These are phyloP conservation scores for Xerocomus brunneocitrinus DNA, from an alignment of 768 basidiomycete species.

Conservation along the genomic window DNA sequence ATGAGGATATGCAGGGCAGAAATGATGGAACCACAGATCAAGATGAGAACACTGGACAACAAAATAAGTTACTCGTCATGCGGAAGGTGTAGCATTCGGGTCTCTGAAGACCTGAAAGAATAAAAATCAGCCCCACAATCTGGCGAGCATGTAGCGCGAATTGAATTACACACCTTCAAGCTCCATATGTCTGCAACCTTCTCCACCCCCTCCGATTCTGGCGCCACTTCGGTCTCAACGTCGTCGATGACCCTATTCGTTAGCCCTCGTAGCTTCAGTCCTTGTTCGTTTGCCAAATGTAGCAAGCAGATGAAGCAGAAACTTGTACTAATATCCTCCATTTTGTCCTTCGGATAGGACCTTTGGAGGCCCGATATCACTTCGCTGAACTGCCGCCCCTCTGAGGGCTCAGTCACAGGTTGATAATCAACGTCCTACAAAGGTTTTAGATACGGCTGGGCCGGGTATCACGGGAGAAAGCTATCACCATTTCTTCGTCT, in stretches of 20 bases:
- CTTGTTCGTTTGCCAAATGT: conserved; percentile 95
- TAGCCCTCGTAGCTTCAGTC: conserved; percentile 70
- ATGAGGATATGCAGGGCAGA: conserved; percentile 8
- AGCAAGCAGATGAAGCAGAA: conserved; percentile 99
- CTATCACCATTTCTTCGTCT: conserved; percentile 52
- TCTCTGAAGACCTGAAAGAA: conserved; percentile 41
- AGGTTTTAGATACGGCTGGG: not conserved
- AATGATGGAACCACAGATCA: conserved; percentile 6
- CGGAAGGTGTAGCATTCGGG: conserved; percentile 30
- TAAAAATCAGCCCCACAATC: not conserved
- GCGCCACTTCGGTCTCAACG: conserved; percentile 30
- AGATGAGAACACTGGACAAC: conserved; percentile 10
- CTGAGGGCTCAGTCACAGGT: conserved; percentile 55
- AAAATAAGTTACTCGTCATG: conserved; percentile 25
- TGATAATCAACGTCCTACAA: conserved; percentile 52
- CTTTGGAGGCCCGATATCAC: conserved; percentile 80
- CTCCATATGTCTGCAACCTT: conserved; percentile 71
- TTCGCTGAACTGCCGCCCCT: conserved; percentile 66
- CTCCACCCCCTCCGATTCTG: conserved; percentile 36
- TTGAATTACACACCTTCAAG: conserved; percentile 50
- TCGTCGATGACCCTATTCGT: conserved; percentile 34
- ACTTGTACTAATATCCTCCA: conserved; percentile 97
- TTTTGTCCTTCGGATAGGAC: conserved; percentile 87
- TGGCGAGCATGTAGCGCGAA: not conserved
- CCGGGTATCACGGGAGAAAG: not conserved